Base-by-base conservation (phyloP, 2,329 filamentous ascomycete species). In the Phoma sp. region DNA sequence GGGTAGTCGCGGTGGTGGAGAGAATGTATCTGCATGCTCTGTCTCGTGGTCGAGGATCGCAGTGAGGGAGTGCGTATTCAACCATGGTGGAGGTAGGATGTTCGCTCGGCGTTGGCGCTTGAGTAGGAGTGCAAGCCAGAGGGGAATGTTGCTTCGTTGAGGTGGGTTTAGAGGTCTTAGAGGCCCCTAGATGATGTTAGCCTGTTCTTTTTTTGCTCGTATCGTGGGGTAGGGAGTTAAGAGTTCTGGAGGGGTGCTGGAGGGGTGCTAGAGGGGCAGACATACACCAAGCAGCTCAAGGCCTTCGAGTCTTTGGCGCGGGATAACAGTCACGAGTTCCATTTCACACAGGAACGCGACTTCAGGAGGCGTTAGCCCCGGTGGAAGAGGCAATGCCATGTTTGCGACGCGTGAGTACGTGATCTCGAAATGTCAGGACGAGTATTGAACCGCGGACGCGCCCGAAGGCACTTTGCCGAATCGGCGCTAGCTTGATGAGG, bases 311-410 rank as follows among this genome's bases (percentile, higher is more conserved):
- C 90, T 86, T 75, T 98, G 93, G 47, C 95, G 90, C 29, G 95
- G 95, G 42, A 98, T 87, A 18, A 99, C 85, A 0, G 93, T 97
- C 50, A 99, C 90, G 68, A 92, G 85, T 79, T 98, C 93, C 92
- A 97, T 98, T 79, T 99, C 95, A 76, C 93, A 96, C 23, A 98
- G 81, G 71, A 98, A 99, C 43, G 92, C 90, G 38, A 96, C 90
- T 78, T 99, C 95, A 60, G 90, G 83, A 55, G 95, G 92, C 66
- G 90, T 89, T 37, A 97, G 83, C 75, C 88, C 84, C 59, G 83
- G 80, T 32, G 83, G 83, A 34, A 87, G 79, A 60, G 84, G 83
- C 62, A 87, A 81, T 45, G 85, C 85, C 85, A 88, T 87, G 48
- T 62, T 67, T 47, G 39, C 28, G 39, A 59, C 59, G 74, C 71